A percentile compares a stretch with the other conserved stretches of the same genome.
phyloP scores from a whole-genome alignment of 2,329 filamentous ascomycete species.

The Nemania serpens region DNA sequence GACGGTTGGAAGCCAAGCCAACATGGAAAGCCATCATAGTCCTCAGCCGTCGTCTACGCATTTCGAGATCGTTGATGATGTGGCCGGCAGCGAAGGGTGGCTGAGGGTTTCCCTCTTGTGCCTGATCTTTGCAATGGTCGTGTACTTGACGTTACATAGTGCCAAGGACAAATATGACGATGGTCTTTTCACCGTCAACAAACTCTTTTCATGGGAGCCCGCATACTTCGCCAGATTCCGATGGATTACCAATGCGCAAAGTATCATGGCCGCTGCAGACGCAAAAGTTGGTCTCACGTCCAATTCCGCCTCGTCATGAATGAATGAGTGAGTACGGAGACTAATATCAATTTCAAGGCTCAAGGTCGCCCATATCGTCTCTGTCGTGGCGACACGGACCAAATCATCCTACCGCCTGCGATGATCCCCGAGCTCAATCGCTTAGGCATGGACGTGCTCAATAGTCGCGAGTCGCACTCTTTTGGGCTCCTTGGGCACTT shows the following conservation, averaged over 20 bases:
- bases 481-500: constrained; percentile 5
- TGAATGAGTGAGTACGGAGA: background rate
- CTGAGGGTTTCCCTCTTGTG: background rate
- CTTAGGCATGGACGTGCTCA: background rate
- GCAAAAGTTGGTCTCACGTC: background rate
- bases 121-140: background rate
- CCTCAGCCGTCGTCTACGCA: too few species aligned
- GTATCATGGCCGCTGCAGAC: background rate
- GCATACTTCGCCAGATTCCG: background rate
- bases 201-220: background rate
- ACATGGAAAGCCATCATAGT: too few species aligned
- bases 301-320: background rate
- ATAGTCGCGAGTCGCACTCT: constrained; percentile 8
- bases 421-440: constrained; percentile 19
- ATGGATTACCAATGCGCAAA: background rate
- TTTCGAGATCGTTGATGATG: too few species aligned
- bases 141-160: background rate
- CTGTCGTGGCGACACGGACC: constrained; percentile 8
- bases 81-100: background rate
- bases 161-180: background rate
- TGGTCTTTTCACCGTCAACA: background rate
- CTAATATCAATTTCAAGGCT: background rate
- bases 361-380: background rate
- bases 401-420: constrained; percentile 7
- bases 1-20: too few species aligned